A percentile compares a stretch with the other conserved stretches of the same genome.
Conservation (phyloP, 371 early-diverging fungal species). For the Mucor lusitanicus region DNA sequence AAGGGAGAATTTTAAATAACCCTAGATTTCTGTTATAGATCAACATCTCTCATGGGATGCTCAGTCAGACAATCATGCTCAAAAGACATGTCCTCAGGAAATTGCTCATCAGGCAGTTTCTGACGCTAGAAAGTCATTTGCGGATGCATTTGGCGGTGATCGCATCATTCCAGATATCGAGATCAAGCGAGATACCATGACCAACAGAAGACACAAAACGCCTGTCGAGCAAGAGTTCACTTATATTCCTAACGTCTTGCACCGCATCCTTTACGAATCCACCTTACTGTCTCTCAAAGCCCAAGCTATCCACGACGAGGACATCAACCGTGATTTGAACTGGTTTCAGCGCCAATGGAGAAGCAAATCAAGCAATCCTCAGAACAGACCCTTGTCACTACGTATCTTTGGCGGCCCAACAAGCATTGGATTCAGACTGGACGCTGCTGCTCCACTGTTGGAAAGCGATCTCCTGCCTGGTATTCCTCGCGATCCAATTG, state of each 20-base stretch:
- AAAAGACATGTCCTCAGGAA: slow-evolving; percentile 58
- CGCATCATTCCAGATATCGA: slow-evolving; percentile 21
- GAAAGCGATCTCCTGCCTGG: slow-evolving; percentile 30
- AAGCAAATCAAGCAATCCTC: background rate
- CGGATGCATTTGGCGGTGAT: slow-evolving; percentile 32
- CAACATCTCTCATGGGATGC: slow-evolving; percentile 68
- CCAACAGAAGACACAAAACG: background rate
- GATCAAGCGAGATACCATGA: slow-evolving; percentile 12
- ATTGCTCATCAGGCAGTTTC: slow-evolving; percentile 64
- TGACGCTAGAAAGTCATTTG: slow-evolving; percentile 62
- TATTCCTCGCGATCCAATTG: slow-evolving; percentile 41
- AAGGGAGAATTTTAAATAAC: slow-evolving; percentile 1
- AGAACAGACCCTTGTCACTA: slow-evolving; percentile 36
- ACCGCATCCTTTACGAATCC: slow-evolving; percentile 71
- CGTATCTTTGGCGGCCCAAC: slow-evolving; percentile 45
- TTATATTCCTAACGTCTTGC: slow-evolving; percentile 64
- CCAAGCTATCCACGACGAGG: slow-evolving; percentile 57
- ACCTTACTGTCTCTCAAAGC: slow-evolving; percentile 58
- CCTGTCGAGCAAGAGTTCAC: slow-evolving; percentile 44
- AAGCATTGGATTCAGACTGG: slow-evolving; percentile 38
- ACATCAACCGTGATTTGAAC: slow-evolving; percentile 43
- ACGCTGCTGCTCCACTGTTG: slow-evolving; percentile 24
- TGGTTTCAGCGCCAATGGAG: slow-evolving; percentile 16
- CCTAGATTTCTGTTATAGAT: slow-evolving; percentile 22
- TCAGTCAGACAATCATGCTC: slow-evolving; percentile 58